Evolutionary conservation across 2,329 filamentous ascomycete genomes (phyloP).

Genomic region (Anisogramma anomala): DNA sequence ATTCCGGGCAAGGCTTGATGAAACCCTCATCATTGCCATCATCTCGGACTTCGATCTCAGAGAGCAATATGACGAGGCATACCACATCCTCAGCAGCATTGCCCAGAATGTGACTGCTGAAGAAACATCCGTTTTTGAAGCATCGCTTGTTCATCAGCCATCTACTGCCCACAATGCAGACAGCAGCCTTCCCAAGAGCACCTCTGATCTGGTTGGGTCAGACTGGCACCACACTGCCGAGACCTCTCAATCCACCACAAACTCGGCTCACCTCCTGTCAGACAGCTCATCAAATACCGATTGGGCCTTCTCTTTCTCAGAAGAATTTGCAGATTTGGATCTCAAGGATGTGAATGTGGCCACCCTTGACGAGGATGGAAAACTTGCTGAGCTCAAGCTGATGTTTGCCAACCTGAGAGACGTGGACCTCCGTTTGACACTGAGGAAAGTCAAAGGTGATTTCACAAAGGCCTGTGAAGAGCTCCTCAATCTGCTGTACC

Average conservation of each 20-base stretch:
- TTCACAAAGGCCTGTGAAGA: conserved; percentile 65
- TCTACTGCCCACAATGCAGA: conserved; percentile 23
- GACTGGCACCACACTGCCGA: conserved; percentile 5
- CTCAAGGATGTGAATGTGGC: conserved; percentile 23
- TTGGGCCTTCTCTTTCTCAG: conserved; percentile 12
- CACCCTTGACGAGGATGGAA: conserved; percentile 44
- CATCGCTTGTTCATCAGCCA: conserved; percentile 46
- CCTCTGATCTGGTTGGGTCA: too few relatives aligned
- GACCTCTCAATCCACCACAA: conserved; percentile 4
- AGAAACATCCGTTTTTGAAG: conserved; percentile 66
- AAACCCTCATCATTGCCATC: conserved; percentile 66
- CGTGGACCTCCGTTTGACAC: conserved; percentile 52
- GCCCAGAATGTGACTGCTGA: conserved; percentile 53
- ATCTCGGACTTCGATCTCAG: conserved; percentile 60
- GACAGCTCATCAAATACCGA: conserved; percentile 10
- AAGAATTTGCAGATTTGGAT: conserved; percentile 17
- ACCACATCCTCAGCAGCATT: conserved; percentile 51
- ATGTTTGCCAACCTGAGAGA: conserved; percentile 62
- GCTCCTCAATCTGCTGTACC: conserved; percentile 65
- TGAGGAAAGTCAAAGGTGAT: conserved; percentile 57
- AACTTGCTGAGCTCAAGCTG: conserved; percentile 49
- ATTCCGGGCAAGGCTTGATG: conserved; percentile 65
- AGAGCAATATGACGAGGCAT: conserved; percentile 40
- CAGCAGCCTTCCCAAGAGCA: too few relatives aligned
- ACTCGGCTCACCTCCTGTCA: conserved; percentile 8